phyloP scores from a whole-genome alignment of 2,329 filamentous ascomycete species.

The Trichoderma aggressivum region DNA sequence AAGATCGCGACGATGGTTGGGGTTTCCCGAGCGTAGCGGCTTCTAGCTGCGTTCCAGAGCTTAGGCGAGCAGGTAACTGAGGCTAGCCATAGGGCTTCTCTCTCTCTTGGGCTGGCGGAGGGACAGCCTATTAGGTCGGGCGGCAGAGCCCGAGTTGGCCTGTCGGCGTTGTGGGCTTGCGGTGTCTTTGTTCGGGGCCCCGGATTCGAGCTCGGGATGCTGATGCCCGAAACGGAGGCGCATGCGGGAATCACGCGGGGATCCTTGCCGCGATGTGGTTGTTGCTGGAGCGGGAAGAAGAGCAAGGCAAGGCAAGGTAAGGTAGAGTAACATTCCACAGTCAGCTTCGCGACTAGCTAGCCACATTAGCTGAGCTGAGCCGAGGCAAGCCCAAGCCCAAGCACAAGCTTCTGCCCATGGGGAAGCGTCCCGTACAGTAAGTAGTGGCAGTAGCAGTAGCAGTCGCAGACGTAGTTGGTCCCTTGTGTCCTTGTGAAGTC shows the following conservation, averaged over 20 bases:
- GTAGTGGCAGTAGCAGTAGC: neutral
- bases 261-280: neutral
- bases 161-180: neutral
- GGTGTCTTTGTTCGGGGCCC: neutral
- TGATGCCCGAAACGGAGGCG: neutral
- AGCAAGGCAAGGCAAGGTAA: neutral
- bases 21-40: conserved; percentile 14
- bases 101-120: neutral
- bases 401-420: neutral
- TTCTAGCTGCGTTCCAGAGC: conserved; percentile 16
- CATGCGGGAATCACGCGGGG: neutral
- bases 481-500: no score
- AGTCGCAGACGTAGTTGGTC: no score
- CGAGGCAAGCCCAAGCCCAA: neutral
- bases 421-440: neutral
- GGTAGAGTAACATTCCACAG: no score
- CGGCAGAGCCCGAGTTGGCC: neutral
- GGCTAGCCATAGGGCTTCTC: neutral
- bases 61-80: neutral
- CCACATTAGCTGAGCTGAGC: neutral
- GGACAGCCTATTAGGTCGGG: neutral
- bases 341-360: neutral
- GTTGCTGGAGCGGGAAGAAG: neutral
- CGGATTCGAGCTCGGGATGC: conserved; percentile 6
- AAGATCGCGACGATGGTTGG: conserved; percentile 11